Base-by-base conservation (phyloP, 805 yeast genomes). In the Yarrowia alimentaria region DNA sequence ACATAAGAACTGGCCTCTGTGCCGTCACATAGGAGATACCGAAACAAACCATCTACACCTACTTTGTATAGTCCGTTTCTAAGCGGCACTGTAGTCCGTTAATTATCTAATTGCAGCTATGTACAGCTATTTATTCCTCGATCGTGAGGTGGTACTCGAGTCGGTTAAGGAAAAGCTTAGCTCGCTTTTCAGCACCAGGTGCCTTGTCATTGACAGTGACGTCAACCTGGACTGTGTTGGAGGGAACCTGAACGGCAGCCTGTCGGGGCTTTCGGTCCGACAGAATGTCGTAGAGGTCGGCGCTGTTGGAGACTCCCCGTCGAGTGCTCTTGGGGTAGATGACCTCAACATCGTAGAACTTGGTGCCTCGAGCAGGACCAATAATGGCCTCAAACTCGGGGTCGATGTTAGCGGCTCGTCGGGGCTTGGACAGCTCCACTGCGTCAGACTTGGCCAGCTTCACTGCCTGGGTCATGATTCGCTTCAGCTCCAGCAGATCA, bases 311-410 rank as follows among this genome's bases (percentile, higher is more conserved):
- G 12, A 57, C 48, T 13, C 56, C 47, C 6, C 57, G 37, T 22
- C 40, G 28, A 5, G 60, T 31, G 4, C 64, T 51, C 22, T 58
- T 54, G 18, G 66, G 66, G 17, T 68, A 58, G 26, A 57, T 59
- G 33, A 69, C 53, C n/a, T 57, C 58, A 40, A 71, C 64, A 10
- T 57, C 58, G 63, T 77, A 79, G 28, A 48, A 54, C 33, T 17
- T 26, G 17, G 57, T 55, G 38, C 40, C 54, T 21, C 32, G 30
- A n/a, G 55, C 67, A 19, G 78, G 76, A 0, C 79, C 74, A 50
- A 80, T 58, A 51, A 83, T 60, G 12, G 72, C 78, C 58, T 83
- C 90, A 57, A 83, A 81, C 5, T 75, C 55, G 5, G 82, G 76
- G 58, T 82, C 88, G 53, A 73, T 73, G 56, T 72, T 71, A 32